Evolutionary conservation across 495 filamentous ascomycete species (phyloP).

Genomic region (Podospora didyma): DNA sequence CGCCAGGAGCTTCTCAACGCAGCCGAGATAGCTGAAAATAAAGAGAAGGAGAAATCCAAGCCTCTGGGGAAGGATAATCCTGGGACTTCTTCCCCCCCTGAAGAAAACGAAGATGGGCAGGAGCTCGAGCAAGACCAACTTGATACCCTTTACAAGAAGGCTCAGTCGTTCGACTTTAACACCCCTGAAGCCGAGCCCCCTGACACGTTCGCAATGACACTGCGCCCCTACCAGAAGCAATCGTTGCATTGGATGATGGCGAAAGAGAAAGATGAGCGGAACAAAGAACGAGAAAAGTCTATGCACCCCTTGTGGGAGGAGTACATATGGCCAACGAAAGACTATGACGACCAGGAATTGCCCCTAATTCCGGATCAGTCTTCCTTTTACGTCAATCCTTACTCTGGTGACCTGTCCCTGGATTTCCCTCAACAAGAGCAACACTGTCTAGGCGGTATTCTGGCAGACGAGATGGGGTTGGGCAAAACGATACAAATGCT

Average conservation of each 20-base stretch:
- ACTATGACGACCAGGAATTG: constrained; percentile 76
- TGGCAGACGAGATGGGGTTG: constrained; percentile 89
- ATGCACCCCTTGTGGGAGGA: constrained; percentile 99
- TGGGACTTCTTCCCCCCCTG: constrained; percentile 42
- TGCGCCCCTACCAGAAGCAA: constrained; percentile 94
- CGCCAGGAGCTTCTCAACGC: constrained; percentile 78
- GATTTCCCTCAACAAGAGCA: constrained; percentile 92
- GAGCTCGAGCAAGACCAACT: constrained; percentile 95
- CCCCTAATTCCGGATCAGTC: constrained; percentile 58
- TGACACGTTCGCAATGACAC: constrained; percentile 71
- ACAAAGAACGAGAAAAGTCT: constrained; percentile 58
- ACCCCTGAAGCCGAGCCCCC: constrained; percentile 82
- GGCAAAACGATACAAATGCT: constrained; percentile 99
- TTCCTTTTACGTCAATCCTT: constrained; percentile 91
- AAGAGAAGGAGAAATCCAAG: constrained; percentile 51
- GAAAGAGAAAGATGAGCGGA: constrained; percentile 79
- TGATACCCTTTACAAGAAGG: constrained; percentile 90
- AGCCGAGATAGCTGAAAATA: constrained; percentile 78
- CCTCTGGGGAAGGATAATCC: constrained; percentile 39
- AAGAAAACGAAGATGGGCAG: constrained; percentile 76
- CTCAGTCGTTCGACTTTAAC: constrained; percentile 92
- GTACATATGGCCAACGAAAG: constrained; percentile 83
- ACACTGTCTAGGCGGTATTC: constrained; percentile 86
- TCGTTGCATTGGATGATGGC: constrained; percentile 92
- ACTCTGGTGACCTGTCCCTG: constrained; percentile 90